These are phyloP conservation scores for Lipomyces yamanashiensis DNA, from an alignment of 805 yeast genomes.

Conservation along the genomic window DNA sequence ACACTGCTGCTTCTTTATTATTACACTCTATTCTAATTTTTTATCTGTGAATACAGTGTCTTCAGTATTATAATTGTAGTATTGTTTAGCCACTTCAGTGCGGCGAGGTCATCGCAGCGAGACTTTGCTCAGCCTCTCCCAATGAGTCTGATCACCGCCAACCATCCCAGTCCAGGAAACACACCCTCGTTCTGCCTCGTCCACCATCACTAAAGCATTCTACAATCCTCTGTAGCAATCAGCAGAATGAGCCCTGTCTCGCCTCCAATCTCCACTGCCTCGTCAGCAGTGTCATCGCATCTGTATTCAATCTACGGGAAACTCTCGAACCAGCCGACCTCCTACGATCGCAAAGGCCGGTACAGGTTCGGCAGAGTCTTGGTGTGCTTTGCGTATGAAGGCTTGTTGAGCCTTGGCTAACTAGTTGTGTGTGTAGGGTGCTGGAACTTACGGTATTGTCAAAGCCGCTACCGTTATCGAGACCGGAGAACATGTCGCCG, in stretches of 20 bases:
- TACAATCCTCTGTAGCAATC: too few relatives aligned
- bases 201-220: too few relatives aligned
- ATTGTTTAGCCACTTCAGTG: too few relatives aligned
- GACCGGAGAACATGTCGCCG: constrained; percentile 76
- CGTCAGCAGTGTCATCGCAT: constrained; percentile 12
- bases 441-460: constrained; percentile 94
- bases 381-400: constrained; percentile 1
- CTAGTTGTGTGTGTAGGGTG: constrained; percentile 55
- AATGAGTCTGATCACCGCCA: too few relatives aligned
- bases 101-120: too few relatives aligned
- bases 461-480: constrained; percentile 64
- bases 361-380: constrained; percentile 30
- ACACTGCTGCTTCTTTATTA: too few relatives aligned
- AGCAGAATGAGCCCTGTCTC: not conserved
- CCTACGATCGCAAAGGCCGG: constrained; percentile 29
- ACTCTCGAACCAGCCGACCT: constrained; percentile 31
- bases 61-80: too few relatives aligned
- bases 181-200: too few relatives aligned
- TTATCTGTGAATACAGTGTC: too few relatives aligned
- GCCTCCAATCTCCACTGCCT: not conserved
- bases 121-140: too few relatives aligned
- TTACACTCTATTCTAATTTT: too few relatives aligned
- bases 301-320: constrained; percentile 33
- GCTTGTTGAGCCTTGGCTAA: not conserved
- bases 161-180: too few relatives aligned